Evolutionary conservation across 352 stramenopile genomes (phyloP), one percentile per base, ranked within the genome.

Genomic region (Globisporangium emineosum): DNA sequence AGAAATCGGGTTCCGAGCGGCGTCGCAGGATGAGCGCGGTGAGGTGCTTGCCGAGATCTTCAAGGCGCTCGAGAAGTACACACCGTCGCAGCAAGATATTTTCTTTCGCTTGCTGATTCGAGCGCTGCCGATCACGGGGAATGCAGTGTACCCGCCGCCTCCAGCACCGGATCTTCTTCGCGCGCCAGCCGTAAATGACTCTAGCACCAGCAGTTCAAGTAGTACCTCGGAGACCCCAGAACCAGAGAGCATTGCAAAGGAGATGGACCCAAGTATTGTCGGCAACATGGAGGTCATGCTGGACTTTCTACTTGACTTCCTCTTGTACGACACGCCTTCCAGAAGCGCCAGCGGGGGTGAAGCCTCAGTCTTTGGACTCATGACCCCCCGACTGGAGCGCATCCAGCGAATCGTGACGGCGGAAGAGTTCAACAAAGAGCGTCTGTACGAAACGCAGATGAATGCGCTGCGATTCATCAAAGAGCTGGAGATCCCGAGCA

Each of bases 271-370:
- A 6, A 58, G 59, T 29, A 47, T 17, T 9, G 43, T 75, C 29
- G 47, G 50, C 5, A 81, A 78, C 57, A 49, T 81, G 9, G 69
- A 85, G 19, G 69, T 83, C 3, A 54, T 91, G 45, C 56, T 94
- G 45, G 85, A 91, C 54, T 92, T 92, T 54, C 56, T 91, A 10
- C 63, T 94, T 29, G 85, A 94, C 62, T 60, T 94, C 12, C 62
- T 91, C 10, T 64, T 92, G 15, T 85, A 80, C 66, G 79, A 87
- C 32, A 43, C 62, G n/a, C 67, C 71, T 10, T 70, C 57, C 12
- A 47, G 33, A 0, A 59, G 62, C 2, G 66, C 35, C 0, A 55
- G 62, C 4, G 65, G 57, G 1, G 66, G 58, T 10, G 55, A 68
- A 12, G 37, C 52, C 0, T 54, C 65, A 0, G 40, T 67, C 12